These are phyloP conservation scores for Solanum neorickii DNA, from an alignment of 257 asterid species.

Conservation along the genomic window DNA sequence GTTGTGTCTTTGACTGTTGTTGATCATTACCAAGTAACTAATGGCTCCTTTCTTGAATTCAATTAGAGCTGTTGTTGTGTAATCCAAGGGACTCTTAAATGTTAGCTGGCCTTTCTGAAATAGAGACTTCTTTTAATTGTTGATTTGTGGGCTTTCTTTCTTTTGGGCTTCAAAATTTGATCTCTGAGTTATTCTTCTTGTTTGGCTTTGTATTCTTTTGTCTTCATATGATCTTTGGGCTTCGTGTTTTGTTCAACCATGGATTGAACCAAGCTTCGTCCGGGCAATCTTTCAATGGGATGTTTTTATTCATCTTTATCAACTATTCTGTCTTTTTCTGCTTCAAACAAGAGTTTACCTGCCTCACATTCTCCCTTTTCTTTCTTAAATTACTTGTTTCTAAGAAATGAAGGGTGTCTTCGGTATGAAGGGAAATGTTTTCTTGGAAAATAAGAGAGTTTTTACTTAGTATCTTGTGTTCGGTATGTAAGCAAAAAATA, in stretches of 20 bases:
- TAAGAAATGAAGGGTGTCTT: neutral
- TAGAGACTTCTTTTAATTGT: neutral
- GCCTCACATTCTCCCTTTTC: neutral
- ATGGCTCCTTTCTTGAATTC: neutral
- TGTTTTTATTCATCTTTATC: neutral
- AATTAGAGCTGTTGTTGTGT: neutral
- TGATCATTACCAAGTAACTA: neutral
- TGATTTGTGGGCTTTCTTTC: neutral
- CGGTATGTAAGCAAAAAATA: neutral
- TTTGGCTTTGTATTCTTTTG: neutral
- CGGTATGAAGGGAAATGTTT: neutral
- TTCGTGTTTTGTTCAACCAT: neutral
- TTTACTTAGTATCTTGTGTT: neutral
- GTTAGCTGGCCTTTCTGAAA: neutral
- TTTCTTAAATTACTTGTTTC: neutral
- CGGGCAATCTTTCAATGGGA: neutral
- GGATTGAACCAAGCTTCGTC: neutral
- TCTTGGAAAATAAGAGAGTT: neutral
- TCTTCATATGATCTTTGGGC: neutral
- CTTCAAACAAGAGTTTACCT: neutral
- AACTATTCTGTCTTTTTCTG: neutral
- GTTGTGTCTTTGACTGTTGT: neutral
- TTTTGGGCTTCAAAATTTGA: neutral
- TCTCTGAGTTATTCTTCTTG: neutral
- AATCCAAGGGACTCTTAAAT: neutral